Conservation (phyloP, 768 basidiomycete species). For the Clavulina sp. region DNA sequence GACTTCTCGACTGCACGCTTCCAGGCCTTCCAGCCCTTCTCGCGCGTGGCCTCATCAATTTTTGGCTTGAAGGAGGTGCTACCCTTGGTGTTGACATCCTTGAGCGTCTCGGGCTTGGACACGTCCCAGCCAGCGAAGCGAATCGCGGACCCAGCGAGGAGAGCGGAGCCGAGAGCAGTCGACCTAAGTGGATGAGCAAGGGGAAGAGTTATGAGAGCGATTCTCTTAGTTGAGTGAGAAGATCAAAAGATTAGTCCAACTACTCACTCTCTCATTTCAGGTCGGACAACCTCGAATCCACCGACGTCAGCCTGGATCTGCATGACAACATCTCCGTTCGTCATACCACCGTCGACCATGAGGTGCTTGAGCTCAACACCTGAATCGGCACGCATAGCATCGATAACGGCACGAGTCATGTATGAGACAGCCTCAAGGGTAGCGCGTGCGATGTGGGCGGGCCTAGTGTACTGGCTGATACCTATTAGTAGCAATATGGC, state of each 20-base stretch:
- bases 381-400: slow-evolving; percentile 90
- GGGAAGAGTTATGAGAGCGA: background rate
- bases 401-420: slow-evolving; percentile 88
- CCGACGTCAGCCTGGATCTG: slow-evolving; percentile 72
- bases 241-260: background rate
- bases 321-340: slow-evolving; percentile 84
- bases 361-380: slow-evolving; percentile 60
- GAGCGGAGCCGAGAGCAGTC: slow-evolving; percentile 86
- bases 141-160: slow-evolving; percentile 82
- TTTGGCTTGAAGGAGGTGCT: slow-evolving; percentile 49
- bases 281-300: slow-evolving; percentile 80
- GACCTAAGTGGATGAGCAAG: slow-evolving; percentile 31
- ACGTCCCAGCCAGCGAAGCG: slow-evolving; percentile 87
- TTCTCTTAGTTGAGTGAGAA: background rate
- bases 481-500: slow-evolving; percentile 22
- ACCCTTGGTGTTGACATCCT: slow-evolving; percentile 74
- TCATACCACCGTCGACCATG: slow-evolving; percentile 98
- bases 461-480: slow-evolving; percentile 74
- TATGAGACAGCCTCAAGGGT: slow-evolving; percentile 92
- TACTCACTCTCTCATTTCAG: slow-evolving; percentile 93
- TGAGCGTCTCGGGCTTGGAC: slow-evolving; percentile 59
- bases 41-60: slow-evolving; percentile 33
- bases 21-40: slow-evolving; percentile 65
- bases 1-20: slow-evolving; percentile 74
- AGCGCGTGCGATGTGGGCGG: slow-evolving; percentile 84